These are phyloP conservation scores for Osmanthus fragrans DNA, from an alignment of 257 asterid species.

Conservation along the genomic window DNA sequence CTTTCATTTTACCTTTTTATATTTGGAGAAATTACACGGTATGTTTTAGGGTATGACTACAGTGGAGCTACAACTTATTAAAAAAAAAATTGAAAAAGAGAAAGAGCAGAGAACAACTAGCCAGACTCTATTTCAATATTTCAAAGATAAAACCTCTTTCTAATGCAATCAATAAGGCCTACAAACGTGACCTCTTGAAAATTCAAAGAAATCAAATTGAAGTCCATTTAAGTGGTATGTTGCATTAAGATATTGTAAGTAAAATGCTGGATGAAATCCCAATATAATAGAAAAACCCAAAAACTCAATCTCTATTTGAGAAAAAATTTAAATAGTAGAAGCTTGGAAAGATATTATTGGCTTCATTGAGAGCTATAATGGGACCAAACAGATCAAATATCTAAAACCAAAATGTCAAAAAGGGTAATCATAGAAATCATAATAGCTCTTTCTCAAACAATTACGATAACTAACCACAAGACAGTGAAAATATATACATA, in stretches of 20 bases:
- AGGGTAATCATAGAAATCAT: neutral
- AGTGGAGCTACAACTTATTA: neutral
- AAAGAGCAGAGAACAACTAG: neutral
- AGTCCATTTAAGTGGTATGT: neutral
- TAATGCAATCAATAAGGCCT: neutral
- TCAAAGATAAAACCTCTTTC: neutral
- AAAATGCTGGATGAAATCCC: neutral
- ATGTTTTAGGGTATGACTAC: neutral
- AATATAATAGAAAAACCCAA: neutral
- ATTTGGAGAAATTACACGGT: neutral
- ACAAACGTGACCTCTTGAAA: neutral
- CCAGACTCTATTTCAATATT: neutral
- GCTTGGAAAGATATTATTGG: neutral
- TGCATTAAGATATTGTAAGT: neutral
- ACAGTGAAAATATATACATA: neutral
- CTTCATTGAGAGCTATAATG: neutral
- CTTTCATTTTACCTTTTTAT: neutral
- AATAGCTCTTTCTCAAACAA: neutral
- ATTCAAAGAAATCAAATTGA: neutral
- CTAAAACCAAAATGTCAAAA: conserved; percentile 15
- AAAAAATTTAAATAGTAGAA: neutral
- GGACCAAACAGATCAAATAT: conserved; percentile 11
- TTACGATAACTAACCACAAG: neutral
- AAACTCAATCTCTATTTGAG: neutral
- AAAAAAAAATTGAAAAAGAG: neutral